These are phyloP conservation scores for Meredithiella fracta DNA, from an alignment of 2,329 filamentous ascomycete species.

Conservation along the genomic window DNA sequence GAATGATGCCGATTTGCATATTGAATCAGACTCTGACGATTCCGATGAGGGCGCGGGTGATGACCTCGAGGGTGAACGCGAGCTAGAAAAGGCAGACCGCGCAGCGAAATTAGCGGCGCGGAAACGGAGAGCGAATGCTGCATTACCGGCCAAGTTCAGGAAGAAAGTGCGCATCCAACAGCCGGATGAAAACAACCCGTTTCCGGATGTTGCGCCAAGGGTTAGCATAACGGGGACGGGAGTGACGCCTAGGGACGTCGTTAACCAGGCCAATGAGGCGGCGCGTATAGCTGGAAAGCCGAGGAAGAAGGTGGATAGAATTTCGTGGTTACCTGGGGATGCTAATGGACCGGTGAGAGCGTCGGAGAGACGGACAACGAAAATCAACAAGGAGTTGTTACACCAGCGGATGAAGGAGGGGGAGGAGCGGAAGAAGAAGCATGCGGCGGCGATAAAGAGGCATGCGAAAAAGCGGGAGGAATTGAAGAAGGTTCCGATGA, in stretches of 20 bases:
- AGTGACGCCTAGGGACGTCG: slow-evolving; percentile 21
- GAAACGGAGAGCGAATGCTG: slow-evolving; percentile 57
- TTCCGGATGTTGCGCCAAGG: neutral
- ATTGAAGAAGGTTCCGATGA: slow-evolving; percentile 63
- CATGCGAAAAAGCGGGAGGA: slow-evolving; percentile 56
- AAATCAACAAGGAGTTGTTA: slow-evolving; percentile 42
- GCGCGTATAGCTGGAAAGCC: slow-evolving; percentile 23
- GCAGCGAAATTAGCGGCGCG: slow-evolving; percentile 48
- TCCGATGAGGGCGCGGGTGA: slow-evolving; percentile 50
- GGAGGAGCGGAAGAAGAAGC: slow-evolving; percentile 53
- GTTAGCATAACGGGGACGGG: slow-evolving; percentile 15
- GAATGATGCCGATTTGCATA: slow-evolving; percentile 60
- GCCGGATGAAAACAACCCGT: slow-evolving; percentile 16
- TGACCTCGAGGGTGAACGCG: slow-evolving; percentile 73
- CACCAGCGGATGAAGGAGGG: slow-evolving; percentile 60
- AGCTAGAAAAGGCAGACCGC: slow-evolving; percentile 61
- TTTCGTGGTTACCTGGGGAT: slow-evolving; percentile 39
- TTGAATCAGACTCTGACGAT: slow-evolving; percentile 73
- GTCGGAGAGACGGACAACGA: slow-evolving; percentile 41
- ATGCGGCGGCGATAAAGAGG: slow-evolving; percentile 50
- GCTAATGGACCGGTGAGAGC: slow-evolving; percentile 41
- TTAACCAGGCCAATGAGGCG: slow-evolving; percentile 22
- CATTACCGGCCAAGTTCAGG: slow-evolving; percentile 50
- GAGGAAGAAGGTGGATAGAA: slow-evolving; percentile 44
- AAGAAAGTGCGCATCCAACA: slow-evolving; percentile 63